A percentile compares a stretch with the other conserved stretches of the same genome.
phyloP scores from a whole-genome alignment of 1,139 yeast species.

The Diutina mesorugosa region DNA sequence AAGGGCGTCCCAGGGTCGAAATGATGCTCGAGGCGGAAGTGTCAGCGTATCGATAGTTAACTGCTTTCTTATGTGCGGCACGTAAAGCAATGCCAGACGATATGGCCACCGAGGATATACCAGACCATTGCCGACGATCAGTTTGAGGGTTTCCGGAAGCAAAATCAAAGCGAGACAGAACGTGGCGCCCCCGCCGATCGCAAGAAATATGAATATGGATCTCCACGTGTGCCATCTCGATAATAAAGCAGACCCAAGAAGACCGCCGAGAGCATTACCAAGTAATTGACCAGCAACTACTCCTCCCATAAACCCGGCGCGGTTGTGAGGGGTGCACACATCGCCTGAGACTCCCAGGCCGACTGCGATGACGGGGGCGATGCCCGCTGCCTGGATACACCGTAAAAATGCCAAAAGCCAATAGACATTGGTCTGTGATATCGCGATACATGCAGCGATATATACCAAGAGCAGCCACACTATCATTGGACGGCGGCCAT shows the following conservation, averaged over 20 bases:
- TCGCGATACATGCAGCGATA: conserved; percentile 44
- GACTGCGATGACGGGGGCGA: conserved; percentile 59
- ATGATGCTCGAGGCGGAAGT: conserved; percentile 9
- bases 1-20: conserved; percentile 18
- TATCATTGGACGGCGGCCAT: conserved; percentile 60
- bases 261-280: conserved; percentile 1
- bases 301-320: conserved; percentile 56
- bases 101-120: conserved; percentile 14
- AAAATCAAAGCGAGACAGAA: conserved; percentile 22
- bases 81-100: conserved; percentile 12
- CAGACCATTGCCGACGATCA: conserved; percentile 45
- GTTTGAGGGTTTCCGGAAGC: conserved; percentile 63
- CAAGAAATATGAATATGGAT: conserved; percentile 47
- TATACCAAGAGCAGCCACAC: conserved; percentile 39
- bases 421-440: conserved; percentile 43
- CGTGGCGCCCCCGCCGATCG: conserved; percentile 41
- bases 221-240: not conserved
- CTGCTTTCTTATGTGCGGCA: conserved; percentile 13
- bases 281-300: conserved; percentile 45
- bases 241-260: not conserved
- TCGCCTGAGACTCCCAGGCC: conserved; percentile 61
- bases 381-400: conserved; percentile 57
- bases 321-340: conserved; percentile 40
- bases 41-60: conserved; percentile 18
- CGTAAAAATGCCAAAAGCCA: conserved; percentile 35